Conservation (phyloP, 768 basidiomycete species). For the Lactarius sanguifluus region DNA sequence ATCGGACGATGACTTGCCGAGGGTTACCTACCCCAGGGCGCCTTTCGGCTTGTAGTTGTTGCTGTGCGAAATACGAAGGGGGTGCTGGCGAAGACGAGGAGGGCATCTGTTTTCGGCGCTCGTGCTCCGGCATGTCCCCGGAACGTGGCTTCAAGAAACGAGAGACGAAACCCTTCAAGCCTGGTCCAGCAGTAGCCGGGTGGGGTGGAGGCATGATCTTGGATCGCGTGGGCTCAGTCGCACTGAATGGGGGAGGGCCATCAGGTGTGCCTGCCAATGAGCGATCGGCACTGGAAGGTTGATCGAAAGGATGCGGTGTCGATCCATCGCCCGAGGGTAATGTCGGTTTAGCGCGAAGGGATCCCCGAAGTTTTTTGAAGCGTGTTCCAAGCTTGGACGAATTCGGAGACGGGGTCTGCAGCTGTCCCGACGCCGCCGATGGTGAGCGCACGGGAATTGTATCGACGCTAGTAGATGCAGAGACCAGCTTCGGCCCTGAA, state of each 20-base stretch:
- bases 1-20: slow-evolving; percentile 9
- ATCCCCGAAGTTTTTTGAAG: slow-evolving; percentile 70
- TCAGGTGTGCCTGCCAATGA: slow-evolving; percentile 39
- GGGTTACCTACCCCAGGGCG: not conserved
- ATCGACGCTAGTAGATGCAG: slow-evolving; percentile 42
- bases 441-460: slow-evolving; percentile 35
- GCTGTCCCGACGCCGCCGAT: slow-evolving; percentile 30
- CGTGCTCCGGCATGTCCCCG: slow-evolving; percentile 35
- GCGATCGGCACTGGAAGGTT: slow-evolving; percentile 41
- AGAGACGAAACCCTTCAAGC: slow-evolving; percentile 78
- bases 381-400: slow-evolving; percentile 67
- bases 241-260: slow-evolving; percentile 41
- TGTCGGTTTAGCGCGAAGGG: slow-evolving; percentile 56
- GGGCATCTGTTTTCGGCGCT: slow-evolving; percentile 28
- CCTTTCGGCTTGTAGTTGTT: slow-evolving; percentile 18
- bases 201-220: slow-evolving; percentile 59
- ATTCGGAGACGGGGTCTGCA: slow-evolving; percentile 24
- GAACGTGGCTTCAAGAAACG: slow-evolving; percentile 55
- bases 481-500: slow-evolving; percentile 42
- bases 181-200: slow-evolving; percentile 71
- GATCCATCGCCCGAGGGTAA: slow-evolving; percentile 51
- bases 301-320: slow-evolving; percentile 45
- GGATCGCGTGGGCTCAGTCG: slow-evolving; percentile 53
- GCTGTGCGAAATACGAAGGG: slow-evolving; percentile 22
- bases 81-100: slow-evolving; percentile 23